Evolutionary conservation across 164 flowering plant species (phyloP), one percentile per base, ranked within the genome.

Genomic region (Chloranthus sessilifolius): DNA sequence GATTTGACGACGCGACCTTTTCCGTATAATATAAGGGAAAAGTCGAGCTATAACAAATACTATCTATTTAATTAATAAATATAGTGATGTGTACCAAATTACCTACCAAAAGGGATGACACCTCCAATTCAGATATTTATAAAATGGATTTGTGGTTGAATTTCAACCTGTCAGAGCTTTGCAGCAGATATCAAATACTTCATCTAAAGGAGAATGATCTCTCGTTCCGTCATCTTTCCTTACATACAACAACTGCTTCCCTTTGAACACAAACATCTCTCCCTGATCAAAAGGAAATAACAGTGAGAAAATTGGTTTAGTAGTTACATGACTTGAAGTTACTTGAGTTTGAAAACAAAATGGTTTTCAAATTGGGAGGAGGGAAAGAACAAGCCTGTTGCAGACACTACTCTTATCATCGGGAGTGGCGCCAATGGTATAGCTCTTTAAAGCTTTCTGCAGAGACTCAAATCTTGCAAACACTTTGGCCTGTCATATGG

Each of bases 161-260:
- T n/a, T n/a, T n/a, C n/a, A n/a, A n/a, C n/a, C n/a, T n/a, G n/a
- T n/a, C n/a, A n/a, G 74, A 37, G 64, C 65, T 45, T 71, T 74
- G 79, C 95, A 78, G 71, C 90, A 85, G 37, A 77, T 44, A 39
- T 78, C 60, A 22, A 80, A 63, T 12, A 89, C 56, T 39, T 89
- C 90, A 49, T 76, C 78, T 30, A 89, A 52, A 26, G 95, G 80
- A 53, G 98, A 95, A 75, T 91, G 98, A 59, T 91, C 98, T 17
- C 95, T 95, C 0, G 98, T 83, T 14, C 95, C 96, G 74, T 87
- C 95, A 35, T 91, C 96, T 52, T 88, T 91, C 58, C 90, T 64
- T 10, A 86, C 95, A 68, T 85, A 88, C 44, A 91, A 19, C 62
- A 91, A 64, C 38, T 83, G 64, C 43, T 80, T 91, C 31, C 98